Base-by-base conservation (phyloP, 1,284 basidiomycete species). In the Caloboletus inedulis region DNA sequence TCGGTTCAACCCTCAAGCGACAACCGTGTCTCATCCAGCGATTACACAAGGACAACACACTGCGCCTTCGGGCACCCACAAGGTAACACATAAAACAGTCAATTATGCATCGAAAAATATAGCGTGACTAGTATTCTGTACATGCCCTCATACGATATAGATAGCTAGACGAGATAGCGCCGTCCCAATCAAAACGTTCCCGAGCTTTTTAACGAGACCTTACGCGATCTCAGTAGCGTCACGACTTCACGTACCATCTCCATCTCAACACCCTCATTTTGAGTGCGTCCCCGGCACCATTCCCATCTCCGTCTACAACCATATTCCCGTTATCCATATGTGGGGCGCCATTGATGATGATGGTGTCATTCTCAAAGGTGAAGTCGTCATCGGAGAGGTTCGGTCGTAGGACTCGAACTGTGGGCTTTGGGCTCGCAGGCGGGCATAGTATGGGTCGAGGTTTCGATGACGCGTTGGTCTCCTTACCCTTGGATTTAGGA, bases 251-350 rank as follows among this genome's bases (percentile, higher is more conserved):
- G 40, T 58, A 46, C 64, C 67, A 66, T 31, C 62, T 41, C 67
- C 64, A 66, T 41, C 64, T 55, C 35, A 63, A 43, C 47, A 68
- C 67, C 51, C 55, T 53, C 43, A 69, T 51, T 37, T 49, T 42
- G 19, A 69, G 27, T 13, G 42, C 35, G 18, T 49, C 33, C 14
- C 31, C 33, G 4, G 30, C 29, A 7, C 21, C 41, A 10, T 27
- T 16, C 9, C 18, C 25, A 3, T 50, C 54, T 12, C 37, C 54
- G 18, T 65, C 62, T 0, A 63, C 43, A 1, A 18, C 44, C 56
- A 64, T 64, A 4, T 40, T 33, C 2, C 37, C 42, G 13, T 53
- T 53, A 16, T 54, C 56, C 16, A 10, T 6, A 6, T 5, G 31
- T 23, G n/a, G 25, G 0, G 41, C 12, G 13, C 49, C 25, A 33